Conservation (phyloP, 306 rosid genomes). For the Pterocarpus santalinus region DNA sequence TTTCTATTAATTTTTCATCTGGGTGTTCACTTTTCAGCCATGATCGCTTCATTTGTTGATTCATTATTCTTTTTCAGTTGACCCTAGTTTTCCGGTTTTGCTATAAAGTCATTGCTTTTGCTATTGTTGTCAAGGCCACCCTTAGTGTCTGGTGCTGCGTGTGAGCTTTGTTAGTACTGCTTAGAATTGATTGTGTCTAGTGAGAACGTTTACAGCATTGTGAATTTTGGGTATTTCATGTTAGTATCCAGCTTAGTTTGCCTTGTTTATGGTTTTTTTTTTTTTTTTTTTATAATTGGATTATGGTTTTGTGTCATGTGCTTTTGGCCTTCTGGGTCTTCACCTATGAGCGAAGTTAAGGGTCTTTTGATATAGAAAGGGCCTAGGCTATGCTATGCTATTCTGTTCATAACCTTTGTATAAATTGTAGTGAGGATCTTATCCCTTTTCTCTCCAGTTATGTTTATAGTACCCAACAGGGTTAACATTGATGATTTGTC, state of each 20-base stretch:
- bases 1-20: slow-evolving; percentile 10
- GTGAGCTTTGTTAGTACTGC: slow-evolving; percentile 10
- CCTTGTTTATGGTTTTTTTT: background rate
- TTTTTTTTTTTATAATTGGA: too few relatives aligned
- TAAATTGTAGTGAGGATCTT: background rate
- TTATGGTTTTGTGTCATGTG: background rate
- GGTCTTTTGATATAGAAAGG: slow-evolving; percentile 12
- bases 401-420: background rate
- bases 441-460: background rate
- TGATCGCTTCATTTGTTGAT: background rate
- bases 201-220: slow-evolving; percentile 30
- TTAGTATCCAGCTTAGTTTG: background rate
- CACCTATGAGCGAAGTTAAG: slow-evolving; percentile 18
- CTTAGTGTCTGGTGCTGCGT: background rate
- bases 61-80: background rate
- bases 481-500: slow-evolving; percentile 9
- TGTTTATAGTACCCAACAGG: background rate
- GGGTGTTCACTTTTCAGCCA: slow-evolving; percentile 30
- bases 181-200: slow-evolving; percentile 26
- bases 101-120: slow-evolving; percentile 22
- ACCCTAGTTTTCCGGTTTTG: background rate
- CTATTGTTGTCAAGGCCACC: slow-evolving; percentile 6
- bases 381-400: background rate
- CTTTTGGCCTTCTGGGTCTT: slow-evolving; percentile 11
- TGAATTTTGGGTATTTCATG: background rate